Base-by-base conservation (phyloP, 176 grass and related monocot species). In the Microstegium vimineum region DNA sequence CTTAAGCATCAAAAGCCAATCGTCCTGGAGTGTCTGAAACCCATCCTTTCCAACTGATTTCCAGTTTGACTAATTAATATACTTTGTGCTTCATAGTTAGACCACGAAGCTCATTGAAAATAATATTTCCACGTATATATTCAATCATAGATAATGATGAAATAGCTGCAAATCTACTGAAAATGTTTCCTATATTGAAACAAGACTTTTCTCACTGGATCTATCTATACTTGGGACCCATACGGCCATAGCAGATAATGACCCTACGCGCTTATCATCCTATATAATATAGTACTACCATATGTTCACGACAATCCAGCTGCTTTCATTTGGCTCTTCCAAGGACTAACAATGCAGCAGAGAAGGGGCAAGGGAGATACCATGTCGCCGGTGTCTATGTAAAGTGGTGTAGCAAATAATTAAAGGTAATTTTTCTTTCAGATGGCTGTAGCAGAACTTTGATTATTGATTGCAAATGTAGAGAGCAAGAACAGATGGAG, bases 401-500 rank as follows among this genome's bases (percentile, higher is more conserved):
- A n/a, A 54, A 52, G 49, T 49, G 46, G 46, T 54, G 18, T 8
- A 54, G 22, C 25, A 85, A 75, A 69, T 23, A 71, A 81, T 46
- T 12, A 1, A 54, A 54, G 51, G 51, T 22, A 9, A 54, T 54
- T 54, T 54, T 51, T 51, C 47, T 51, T 51, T 51, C 47, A 49
- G 14, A 49, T 49, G 16, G 46, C 46, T 49, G 0, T 74, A 67
- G 38, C 76, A 33, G 45, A 78, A 28, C 12, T 30, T 17, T 79
- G 26, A 54, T 75, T 61, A 12, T 15, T 82, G 36, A 37, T 20
- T 64, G 47, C 61, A 60, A 17, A 60, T 71, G 25, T 31, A 88
- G 86, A 62, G 49, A 40, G 35, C 10, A 73, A 70, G 40, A 41
- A 10, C 12, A 71, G 63, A 85, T 89, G 87, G 63, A 81, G 2